A percentile compares a stretch with the other conserved stretches of the same genome.
phyloP scores from a whole-genome alignment of 176 grass and related monocot genomes.

The Alloteropsis semialata region DNA sequence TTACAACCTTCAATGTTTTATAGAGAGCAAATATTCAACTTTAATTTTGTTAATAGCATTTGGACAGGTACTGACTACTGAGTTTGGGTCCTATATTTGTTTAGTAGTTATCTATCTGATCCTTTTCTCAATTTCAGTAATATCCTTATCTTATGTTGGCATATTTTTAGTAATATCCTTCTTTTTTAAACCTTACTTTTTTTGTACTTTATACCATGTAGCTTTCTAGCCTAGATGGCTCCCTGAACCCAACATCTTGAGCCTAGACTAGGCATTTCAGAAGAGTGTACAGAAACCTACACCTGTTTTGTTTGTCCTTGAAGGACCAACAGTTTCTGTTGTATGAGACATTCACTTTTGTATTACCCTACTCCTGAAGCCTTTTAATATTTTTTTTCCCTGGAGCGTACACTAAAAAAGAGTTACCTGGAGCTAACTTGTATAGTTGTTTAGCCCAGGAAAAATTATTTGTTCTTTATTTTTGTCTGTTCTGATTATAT shows the following conservation, averaged over 20 bases:
- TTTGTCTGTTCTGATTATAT: background rate
- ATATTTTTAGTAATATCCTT: background rate
- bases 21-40: background rate
- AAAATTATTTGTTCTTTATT: background rate
- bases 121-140: background rate
- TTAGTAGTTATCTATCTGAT: background rate
- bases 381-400: background rate
- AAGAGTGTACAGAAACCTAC: background rate
- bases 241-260: background rate
- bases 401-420: background rate
- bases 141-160: background rate
- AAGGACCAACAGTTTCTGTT: background rate
- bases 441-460: background rate
- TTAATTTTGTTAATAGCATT: background rate
- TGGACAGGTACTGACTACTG: background rate
- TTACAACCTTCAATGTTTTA: background rate
- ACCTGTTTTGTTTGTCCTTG: background rate
- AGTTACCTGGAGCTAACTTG: background rate
- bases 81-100: background rate
- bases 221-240: background rate
- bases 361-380: background rate
- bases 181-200: background rate
- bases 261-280: background rate
- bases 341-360: background rate
- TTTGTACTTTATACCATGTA: background rate